A percentile compares a stretch with the other conserved stretches of the same genome.
Evolutionary conservation across 2,329 filamentous ascomycete species (phyloP).

Genomic region (Diplocarpon mali): DNA sequence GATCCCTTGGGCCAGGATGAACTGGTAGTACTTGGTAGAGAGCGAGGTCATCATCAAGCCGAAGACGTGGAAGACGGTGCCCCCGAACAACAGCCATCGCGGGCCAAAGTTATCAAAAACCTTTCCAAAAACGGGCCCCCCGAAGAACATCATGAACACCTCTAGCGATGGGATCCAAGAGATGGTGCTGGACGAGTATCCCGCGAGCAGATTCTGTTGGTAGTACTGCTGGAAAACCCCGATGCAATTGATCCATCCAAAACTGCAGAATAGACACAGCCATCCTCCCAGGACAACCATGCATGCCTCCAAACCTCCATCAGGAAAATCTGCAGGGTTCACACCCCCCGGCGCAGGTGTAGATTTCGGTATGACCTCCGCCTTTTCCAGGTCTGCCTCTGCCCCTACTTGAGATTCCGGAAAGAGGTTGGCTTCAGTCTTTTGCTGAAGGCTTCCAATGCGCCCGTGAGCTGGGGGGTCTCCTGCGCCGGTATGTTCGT

Average conservation of each 20-base stretch:
- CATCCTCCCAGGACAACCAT: conserved; percentile 40
- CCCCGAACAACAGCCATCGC: conserved; percentile 39
- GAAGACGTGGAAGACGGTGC: conserved; percentile 46
- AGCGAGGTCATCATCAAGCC: conserved; percentile 53
- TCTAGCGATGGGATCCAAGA: conserved; percentile 52
- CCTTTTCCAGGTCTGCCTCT: conserved; percentile 68
- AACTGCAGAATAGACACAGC: conserved; percentile 36
- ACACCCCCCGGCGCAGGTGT: conserved; percentile 14
- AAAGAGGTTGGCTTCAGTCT: conserved; percentile 43
- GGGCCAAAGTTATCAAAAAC: conserved; percentile 52
- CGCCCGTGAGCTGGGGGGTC: conserved; percentile 6
- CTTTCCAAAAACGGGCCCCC: conserved; percentile 52
- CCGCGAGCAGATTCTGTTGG: conserved; percentile 34
- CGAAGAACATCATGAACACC: conserved; percentile 39
- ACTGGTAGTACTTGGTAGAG: conserved; percentile 42
- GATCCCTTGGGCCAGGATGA: conserved; percentile 37
- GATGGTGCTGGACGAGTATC: conserved; percentile 42
- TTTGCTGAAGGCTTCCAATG: conserved; percentile 24
- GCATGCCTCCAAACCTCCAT: conserved; percentile 46
- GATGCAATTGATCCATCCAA: conserved; percentile 39
- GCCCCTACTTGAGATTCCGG: conserved; percentile 89
- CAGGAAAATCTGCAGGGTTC: conserved; percentile 43
- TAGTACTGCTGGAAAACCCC: conserved; percentile 51
- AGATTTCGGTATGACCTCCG: conserved; percentile 13
- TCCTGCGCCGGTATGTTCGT: conserved; percentile 1